phyloP scores from a whole-genome alignment of 495 filamentous ascomycete species.

The Trichocladium uniseriatum region DNA sequence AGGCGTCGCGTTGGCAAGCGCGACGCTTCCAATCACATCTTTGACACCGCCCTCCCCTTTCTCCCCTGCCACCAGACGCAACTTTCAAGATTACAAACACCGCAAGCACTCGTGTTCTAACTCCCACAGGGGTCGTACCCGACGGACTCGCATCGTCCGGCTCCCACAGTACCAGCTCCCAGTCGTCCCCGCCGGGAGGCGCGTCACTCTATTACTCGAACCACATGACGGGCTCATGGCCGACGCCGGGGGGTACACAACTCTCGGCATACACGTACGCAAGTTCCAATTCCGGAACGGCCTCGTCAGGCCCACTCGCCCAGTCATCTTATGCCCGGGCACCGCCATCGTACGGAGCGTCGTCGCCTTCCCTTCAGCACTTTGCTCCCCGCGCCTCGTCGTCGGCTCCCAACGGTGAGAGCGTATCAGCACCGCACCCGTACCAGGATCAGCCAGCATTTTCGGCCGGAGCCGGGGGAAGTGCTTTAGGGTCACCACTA shows the following conservation, averaged over 20 bases:
- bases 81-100: conserved; percentile 46
- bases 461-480: conserved; percentile 12
- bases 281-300: conserved; percentile 32
- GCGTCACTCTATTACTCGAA: conserved; percentile 39
- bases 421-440: conserved; percentile 16
- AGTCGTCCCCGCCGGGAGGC: conserved; percentile 37
- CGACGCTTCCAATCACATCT: conserved; percentile 1
- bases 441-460: conserved; percentile 27
- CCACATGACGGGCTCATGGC: conserved; percentile 41
- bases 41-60: conserved; percentile 19
- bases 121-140: conserved; percentile 35
- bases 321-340: conserved; percentile 18
- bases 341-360: conserved; percentile 2
- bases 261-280: conserved; percentile 45
- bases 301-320: conserved; percentile 17
- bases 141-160: conserved; percentile 56
- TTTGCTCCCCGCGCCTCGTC: conserved; percentile 25
- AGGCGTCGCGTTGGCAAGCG: conserved; percentile 4
- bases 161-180: conserved; percentile 45
- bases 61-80: conserved; percentile 36
- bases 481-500: conserved; percentile 17
- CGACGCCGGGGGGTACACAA: conserved; percentile 45
- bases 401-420: conserved; percentile 26
- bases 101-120: conserved; percentile 45
- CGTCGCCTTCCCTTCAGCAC: conserved; percentile 14